Conservation (phyloP, 2,329 filamentous ascomycete species). For the Davidsoniella virescens region DNA sequence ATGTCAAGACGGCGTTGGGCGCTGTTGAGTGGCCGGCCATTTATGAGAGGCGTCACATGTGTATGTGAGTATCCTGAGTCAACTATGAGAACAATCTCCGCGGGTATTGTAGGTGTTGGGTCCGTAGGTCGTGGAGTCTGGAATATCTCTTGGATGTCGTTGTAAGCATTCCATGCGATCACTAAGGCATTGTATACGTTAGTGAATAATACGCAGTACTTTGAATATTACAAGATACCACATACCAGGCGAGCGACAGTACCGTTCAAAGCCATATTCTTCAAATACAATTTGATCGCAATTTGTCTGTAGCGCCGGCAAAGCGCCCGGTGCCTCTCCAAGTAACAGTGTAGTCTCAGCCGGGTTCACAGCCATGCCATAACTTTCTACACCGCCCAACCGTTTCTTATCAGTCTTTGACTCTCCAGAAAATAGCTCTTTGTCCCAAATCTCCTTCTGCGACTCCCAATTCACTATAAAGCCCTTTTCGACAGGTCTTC, state of each 20-base stretch:
- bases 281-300: slow-evolving; percentile 96
- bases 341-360: slow-evolving; percentile 69
- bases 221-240: not conserved
- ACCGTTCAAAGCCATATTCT: slow-evolving; percentile 83
- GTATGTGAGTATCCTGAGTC: slow-evolving; percentile 91
- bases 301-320: slow-evolving; percentile 68
- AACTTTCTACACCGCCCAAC: slow-evolving; percentile 16
- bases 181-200: slow-evolving; percentile 27
- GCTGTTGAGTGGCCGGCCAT: slow-evolving; percentile 62
- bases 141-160: slow-evolving; percentile 56
- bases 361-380: slow-evolving; percentile 55
- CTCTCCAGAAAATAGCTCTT: slow-evolving; percentile 55
- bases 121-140: slow-evolving; percentile 37
- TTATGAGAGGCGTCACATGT: slow-evolving; percentile 71
- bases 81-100: slow-evolving; percentile 72
- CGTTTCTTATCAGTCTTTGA: slow-evolving; percentile 19
- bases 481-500: slow-evolving; percentile 82
- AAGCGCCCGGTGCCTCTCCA: slow-evolving; percentile 69
- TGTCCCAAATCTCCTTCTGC: slow-evolving; percentile 90
- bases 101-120: slow-evolving; percentile 30
- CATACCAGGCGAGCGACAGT: slow-evolving; percentile 58
- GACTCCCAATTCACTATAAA: slow-evolving; percentile 95
- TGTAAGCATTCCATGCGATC: slow-evolving; percentile 64
- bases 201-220: not conserved
- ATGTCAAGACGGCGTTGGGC: slow-evolving; percentile 76